Base-by-base conservation (phyloP, 83 land plant species). In the Picea abies region DNA sequence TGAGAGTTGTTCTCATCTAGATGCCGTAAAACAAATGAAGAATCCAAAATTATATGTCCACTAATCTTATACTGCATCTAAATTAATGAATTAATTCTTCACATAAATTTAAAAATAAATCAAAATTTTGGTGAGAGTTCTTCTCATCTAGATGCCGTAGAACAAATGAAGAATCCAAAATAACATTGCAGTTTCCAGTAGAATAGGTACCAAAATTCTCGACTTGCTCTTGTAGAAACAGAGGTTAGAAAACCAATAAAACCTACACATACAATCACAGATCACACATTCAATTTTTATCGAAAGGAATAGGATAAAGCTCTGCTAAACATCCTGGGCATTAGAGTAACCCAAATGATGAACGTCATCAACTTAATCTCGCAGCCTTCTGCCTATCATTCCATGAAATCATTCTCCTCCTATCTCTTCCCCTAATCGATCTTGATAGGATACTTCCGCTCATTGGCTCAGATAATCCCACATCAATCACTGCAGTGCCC, bases 401-500 rank as follows among this genome's bases (percentile, higher is more conserved):
- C 95, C 95, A 90, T 60, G 89, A 89, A 69, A 93, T 81, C 88
- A 89, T 90, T 79, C 77, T 93, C 84, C 95, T 84, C 3, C 89
- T 86, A 39, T 90, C 93, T 76, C 95, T 90, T 37, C 95, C 95
- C 79, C 95, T 89, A 61, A 83, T 71, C 19, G 88, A 85, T 76
- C 95, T 87, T 35, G 91, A 81, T 47, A 85, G 65, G 52, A 90
- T 67, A 58, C 52, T 84, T 67, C 90, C 91, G 70, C 75, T 85
- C 22, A 86, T 81, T 35, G 92, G 92, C 81, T 86, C 81, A 60
- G 87, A 85, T 62, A 89, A 75, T 25, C 90, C 93, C 63, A 87
- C 83, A 80, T 88, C 94, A 76, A 85, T 44, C 25, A 90, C 85
- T 52, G 89, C 80, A 62, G 79, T 86, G 37, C 60, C 79, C 67